Conservation (phyloP, 306 rosid species). For the Psophocarpus tetragonolobus region DNA sequence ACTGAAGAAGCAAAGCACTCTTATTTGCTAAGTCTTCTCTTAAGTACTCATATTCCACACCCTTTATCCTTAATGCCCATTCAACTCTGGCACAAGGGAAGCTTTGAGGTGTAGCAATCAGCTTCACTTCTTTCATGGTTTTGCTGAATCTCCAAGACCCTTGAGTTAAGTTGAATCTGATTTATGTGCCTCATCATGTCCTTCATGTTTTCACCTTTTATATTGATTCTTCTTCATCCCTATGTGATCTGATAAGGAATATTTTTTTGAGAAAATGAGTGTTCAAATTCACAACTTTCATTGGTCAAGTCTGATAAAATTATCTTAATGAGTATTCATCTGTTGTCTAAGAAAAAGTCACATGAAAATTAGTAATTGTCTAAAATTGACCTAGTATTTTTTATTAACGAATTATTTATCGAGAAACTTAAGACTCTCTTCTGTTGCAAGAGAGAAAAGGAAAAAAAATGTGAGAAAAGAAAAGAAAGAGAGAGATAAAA, state of each 20-base stretch:
- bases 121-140: slow-evolving; percentile 47
- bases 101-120: slow-evolving; percentile 43
- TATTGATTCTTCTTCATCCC: not conserved
- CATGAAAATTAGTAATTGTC: not conserved
- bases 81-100: slow-evolving; percentile 46
- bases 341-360: not conserved
- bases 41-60: slow-evolving; percentile 49
- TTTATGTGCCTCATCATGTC: not conserved
- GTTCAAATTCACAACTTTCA: not conserved
- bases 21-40: slow-evolving; percentile 46
- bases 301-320: not conserved
- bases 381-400: not conserved
- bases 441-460: no score
- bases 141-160: not conserved
- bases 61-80: slow-evolving; percentile 54
- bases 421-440: no score
- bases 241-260: not conserved
- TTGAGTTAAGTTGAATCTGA: not conserved
- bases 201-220: not conserved
- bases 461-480: no score
- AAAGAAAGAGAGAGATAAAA: no score
- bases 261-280: not conserved
- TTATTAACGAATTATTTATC: no score
- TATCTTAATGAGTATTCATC: not conserved
- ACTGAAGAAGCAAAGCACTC: slow-evolving; percentile 49